Base-by-base conservation (phyloP, 2,329 filamentous ascomycete species). In the Ceratocystis harringtonii region DNA sequence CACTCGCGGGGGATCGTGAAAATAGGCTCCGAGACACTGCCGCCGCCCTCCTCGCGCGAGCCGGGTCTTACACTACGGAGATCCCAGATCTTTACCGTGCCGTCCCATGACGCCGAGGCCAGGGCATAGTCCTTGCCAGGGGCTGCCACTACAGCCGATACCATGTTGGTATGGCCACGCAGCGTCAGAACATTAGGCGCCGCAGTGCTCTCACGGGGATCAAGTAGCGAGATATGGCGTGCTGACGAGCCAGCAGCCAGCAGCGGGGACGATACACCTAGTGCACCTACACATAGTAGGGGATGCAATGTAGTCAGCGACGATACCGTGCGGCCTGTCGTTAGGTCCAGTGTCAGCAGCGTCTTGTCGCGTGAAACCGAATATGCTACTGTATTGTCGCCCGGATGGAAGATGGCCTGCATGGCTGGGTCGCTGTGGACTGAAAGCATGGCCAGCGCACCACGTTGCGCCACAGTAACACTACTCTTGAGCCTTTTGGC, bases 21-120 rank as follows among this genome's bases (percentile, higher is more conserved):
- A 78, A 95, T 77, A 78, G 86, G 75, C 81, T 92, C 79, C 83
- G 89, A 75, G 76, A 92, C 72, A 80, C 82, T 76, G 73, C 83
- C 77, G 73, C 81, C 74, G 72, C 81, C 75, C 74, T 80, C 72
- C 72, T 84, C 78, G 71, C 85, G 78, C 73, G 86, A 82, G 73
- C 85, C 76, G 70, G 83, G 78, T 73, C 84, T 79, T 64, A 83
- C 84, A 71, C 84, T 87, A 65, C 94, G 81, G 69, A 97, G 81
- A 78, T 99, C 94, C 94, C 94, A 99, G 61, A 99, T 85, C 63
- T 91, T 84, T 72, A 90, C 94, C 1, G 90, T 96, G 43, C 92
- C 91, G 74, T 99, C 94, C 75, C 95, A 89, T 58, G 88, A 89
- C n/a, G 84, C 92, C 41, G 88, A 94, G 0, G 92, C 89, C 7